Base-by-base conservation (phyloP, 2,329 filamentous ascomycete species). In the Daldinia sp. region DNA sequence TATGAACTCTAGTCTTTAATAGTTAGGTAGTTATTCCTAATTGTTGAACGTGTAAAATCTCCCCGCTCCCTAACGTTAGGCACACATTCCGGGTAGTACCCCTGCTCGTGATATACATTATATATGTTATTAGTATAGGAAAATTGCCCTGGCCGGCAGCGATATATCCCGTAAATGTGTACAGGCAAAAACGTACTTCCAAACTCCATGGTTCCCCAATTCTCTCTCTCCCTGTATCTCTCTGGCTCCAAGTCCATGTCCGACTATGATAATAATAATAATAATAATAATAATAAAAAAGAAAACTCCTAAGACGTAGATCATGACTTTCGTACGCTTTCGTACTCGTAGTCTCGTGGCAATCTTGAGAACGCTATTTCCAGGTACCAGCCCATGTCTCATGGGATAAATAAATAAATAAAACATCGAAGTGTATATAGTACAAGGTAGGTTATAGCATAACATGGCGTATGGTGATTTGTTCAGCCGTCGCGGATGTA, bases 401-500 rank as follows among this genome's bases (percentile, higher is more conserved):
- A 21, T 63, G 17, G 19, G 34, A 30, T 47, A 25, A 52, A 23
- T 41, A 25, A 50, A 34, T 29, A 41, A 15, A 15, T 19, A 47
- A 5, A 47, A 23, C 11, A 34, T 49, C n/a, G n/a, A n/a, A n/a
- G n/a, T n/a, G 34, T 49, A 32, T 50, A 50, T 50, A 47, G n/a
- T 49, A 58, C 37, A 61, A n/a, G 15, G 21, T 27, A 41, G 34
- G 48, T 27, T 23, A 47, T 17, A 29, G 11, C n/a, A n/a, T n/a
- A n/a, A n/a, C n/a, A n/a, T n/a, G n/a, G n/a, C n/a, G n/a, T n/a
- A n/a, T n/a, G 47, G 10, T 11, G 19, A 30, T 19, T 1, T 21
- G 23, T 37, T 60, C 53, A 66, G 58, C 54, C 71, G 45, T 73
- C 70, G 23, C 70, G 65, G 55, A 73, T 70, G 53, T 74, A 73